Conservation (phyloP, 2,329 filamentous ascomycete genomes). For the Dothidotthia symphoricarpi region DNA sequence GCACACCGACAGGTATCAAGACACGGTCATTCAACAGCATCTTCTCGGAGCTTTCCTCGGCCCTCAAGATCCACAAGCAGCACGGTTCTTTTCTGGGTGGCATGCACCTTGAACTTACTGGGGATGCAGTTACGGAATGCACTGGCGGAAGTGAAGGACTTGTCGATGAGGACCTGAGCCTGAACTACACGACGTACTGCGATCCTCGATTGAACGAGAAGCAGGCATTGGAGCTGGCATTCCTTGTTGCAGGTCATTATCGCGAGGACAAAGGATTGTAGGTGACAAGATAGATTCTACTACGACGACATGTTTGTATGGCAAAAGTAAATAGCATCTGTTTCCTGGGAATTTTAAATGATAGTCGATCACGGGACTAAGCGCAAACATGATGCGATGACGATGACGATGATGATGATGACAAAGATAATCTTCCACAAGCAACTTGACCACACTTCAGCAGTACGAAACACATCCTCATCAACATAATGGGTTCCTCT, state of each 20-base stretch:
- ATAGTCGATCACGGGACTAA: too few species aligned
- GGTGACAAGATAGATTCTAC: neutral
- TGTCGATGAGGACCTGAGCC: constrained; percentile 80
- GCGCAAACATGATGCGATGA: too few species aligned
- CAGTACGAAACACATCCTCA: too few species aligned
- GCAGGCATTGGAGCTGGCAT: constrained; percentile 91
- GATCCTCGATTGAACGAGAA: constrained; percentile 96
- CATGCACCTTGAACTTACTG: constrained; percentile 91
- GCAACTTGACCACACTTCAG: too few species aligned
- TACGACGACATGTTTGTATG: too few species aligned
- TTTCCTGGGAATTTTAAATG: neutral
- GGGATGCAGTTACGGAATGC: constrained; percentile 95
- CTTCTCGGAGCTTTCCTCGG: constrained; percentile 79
- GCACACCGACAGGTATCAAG: constrained; percentile 76
- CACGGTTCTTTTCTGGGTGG: constrained; percentile 85
- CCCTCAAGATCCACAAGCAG: constrained; percentile 79
- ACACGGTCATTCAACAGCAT: constrained; percentile 90
- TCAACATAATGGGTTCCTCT: constrained; percentile 55
- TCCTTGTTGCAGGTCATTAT: constrained; percentile 84
- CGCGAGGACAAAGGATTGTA: constrained; percentile 44
- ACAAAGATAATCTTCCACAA: too few species aligned
- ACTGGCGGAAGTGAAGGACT: constrained; percentile 84
- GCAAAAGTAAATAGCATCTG: too few species aligned
- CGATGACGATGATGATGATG: neutral
- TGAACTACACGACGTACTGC: constrained; percentile 95